Base-by-base conservation (phyloP, 305 asterid species). In the Fraxinus paxiana region DNA sequence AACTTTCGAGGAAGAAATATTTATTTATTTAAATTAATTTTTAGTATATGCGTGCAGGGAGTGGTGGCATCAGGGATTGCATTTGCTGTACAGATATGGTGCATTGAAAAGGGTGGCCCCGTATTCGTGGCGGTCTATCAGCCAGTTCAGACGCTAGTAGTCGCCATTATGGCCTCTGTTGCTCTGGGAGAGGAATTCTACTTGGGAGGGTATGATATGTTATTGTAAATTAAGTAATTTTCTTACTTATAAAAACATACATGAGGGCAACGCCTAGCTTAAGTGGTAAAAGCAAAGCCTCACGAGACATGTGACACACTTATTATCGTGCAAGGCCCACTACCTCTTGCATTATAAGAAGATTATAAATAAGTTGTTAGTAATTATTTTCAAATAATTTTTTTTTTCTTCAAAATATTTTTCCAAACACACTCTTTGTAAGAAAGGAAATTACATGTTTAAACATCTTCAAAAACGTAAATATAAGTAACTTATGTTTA, bases 31-130 rank as follows among this genome's bases (percentile, higher is more conserved):
- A 12, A 0, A 46, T 46, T 12, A 46, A 13, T 12, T 12, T 12
- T 46, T 3, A 13, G 13, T 13, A 46, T 46, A 13, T 28, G 4
- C 0, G 17, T 46, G 87, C 87, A 96, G 99, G 99, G 99, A 80
- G 89, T 96, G 81, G 99, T 96, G 77, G 99, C 99, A 87, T 95
- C 99, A 0, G 99, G 99, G 89, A 92, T 94, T 18, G 98, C 98
- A 61, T 95, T 95, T 83, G 97, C 99, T 85, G 99, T 96, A 82
- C 99, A 96, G 88, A 96, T 96, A 89, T 96, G 99, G 99, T 96
- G 99, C 93, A 96, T 96, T 48, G 97, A 94, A 77, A 90, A 90
- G 63, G 99, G 99, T 4, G 99, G 99, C 82, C 99, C 99, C 7
- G 99, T 96, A 5, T 96, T 96, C 80, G 99, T 96, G 74, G 98